Base-by-base conservation (phyloP, 2,329 filamentous ascomycete species). In the Zasmidium citrigriseum region DNA sequence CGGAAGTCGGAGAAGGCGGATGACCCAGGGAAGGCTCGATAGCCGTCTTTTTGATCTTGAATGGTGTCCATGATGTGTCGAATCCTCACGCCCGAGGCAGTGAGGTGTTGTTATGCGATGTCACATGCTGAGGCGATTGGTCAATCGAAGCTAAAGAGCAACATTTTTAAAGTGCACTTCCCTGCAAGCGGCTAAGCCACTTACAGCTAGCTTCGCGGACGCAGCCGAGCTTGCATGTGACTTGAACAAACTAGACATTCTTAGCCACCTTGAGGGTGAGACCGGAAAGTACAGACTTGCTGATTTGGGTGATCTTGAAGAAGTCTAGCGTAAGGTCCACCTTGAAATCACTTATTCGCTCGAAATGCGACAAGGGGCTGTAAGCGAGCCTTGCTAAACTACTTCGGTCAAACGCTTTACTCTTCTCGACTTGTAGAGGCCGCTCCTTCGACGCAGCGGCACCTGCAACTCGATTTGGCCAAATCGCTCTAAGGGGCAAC, bases 1-100 rank as follows among this genome's bases (percentile, higher is more conserved):
- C 79, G 78, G 65, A 81, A 82, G 64, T 79, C 76, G 22, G 78
- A 81, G 72, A 81, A 84, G 73, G 85, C 85, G 55, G 81, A 74
- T 52, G 80, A 78, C 64, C 81, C 81, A 47, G 80, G 78, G 57
- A 83, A 73, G 52, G 79, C 73, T 52, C 79, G 70, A 66, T 77
- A 79, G n/a, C 60, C 61, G 47, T 41, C 34, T 12, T 44, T 24
- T 45, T 27, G 22, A 45, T 21, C 52, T 21, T 55, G 58, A 50
- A 55, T 48, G 2, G 21, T 52, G 25, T 46, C 50, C 54, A 61
- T 61, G 29, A 27, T 56, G 56, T 54, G 47, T 27, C 24, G n/a
- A 38, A 5, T 25, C 58, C 62, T 61, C 59, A 46, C 52, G 62
- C 62, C 62, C 29, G 44, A 38, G 59, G 62, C 62, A 57, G 52